Conservation (phyloP, 2,329 filamentous ascomycete species). For the Scortechinia acanthostroma region DNA sequence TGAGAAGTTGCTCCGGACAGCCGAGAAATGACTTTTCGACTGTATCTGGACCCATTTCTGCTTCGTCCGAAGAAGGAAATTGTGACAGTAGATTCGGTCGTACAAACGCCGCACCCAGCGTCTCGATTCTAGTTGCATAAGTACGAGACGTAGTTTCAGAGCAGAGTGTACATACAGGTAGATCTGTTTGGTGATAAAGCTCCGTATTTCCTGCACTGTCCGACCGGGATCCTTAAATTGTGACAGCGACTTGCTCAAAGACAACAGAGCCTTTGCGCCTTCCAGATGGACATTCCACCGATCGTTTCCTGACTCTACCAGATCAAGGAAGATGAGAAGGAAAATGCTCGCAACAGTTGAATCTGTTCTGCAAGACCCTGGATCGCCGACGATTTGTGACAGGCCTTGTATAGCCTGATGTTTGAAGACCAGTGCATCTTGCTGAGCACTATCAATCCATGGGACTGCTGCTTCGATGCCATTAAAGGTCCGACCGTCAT, state of each 20-base stretch:
- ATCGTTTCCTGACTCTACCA: background rate
- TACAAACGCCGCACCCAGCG: slow-evolving; percentile 18
- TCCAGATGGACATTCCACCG: slow-evolving; percentile 5
- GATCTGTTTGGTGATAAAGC: slow-evolving; percentile 21
- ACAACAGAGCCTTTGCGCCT: slow-evolving; percentile 6
- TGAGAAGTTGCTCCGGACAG: slow-evolving; percentile 19
- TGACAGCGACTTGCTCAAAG: background rate
- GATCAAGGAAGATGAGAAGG: slow-evolving; percentile 7
- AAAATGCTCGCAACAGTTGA: slow-evolving; percentile 21
- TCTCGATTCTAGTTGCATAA: slow-evolving; percentile 22
- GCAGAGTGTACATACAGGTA: slow-evolving; percentile 14
- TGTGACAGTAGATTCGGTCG: slow-evolving; percentile 16
- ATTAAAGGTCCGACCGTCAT: slow-evolving; percentile 14
- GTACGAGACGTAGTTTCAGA: slow-evolving; percentile 17
- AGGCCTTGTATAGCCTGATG: slow-evolving; percentile 19
- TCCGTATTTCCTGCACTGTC: slow-evolving; percentile 12
- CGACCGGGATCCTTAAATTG: background rate
- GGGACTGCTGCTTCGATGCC: too few relatives aligned
- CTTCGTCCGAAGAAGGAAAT: slow-evolving; percentile 6
- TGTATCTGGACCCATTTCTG: slow-evolving; percentile 10
- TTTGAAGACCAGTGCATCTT: slow-evolving; percentile 19
- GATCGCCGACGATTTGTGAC: slow-evolving; percentile 9
- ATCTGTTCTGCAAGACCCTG: slow-evolving; percentile 8
- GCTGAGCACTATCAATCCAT: background rate
- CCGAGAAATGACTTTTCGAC: slow-evolving; percentile 22